Evolutionary conservation across 176 grass and related monocot species (phyloP).

Genomic region (Aegilops umbellulata): DNA sequence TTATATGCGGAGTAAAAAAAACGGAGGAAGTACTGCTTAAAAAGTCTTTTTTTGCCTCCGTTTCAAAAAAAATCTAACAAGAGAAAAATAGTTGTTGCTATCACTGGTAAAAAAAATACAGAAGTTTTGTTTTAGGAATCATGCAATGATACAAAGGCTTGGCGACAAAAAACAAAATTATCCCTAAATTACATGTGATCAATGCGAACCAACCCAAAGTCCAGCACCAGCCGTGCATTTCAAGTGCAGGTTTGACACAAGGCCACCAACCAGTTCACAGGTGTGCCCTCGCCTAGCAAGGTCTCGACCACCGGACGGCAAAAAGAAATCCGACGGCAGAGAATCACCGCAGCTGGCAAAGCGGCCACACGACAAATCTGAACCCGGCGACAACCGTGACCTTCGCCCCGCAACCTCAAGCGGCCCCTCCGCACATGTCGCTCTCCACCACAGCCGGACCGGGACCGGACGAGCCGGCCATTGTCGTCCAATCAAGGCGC

Average conservation of each 20-base stretch:
- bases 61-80: too few relatives aligned
- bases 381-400: neutral
- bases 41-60: too few relatives aligned
- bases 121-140: neutral
- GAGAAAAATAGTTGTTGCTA: too few relatives aligned
- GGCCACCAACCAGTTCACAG: neutral
- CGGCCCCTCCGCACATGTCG: neutral
- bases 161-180: neutral
- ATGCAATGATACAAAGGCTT: neutral
- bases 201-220: neutral
- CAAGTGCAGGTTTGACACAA: neutral
- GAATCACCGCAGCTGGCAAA: neutral
- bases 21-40: too few relatives aligned
- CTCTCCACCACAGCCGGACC: neutral
- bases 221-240: neutral
- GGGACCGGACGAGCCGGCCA: conserved; percentile 13
- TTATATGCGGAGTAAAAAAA: too few relatives aligned
- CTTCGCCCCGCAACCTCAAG: too few relatives aligned
- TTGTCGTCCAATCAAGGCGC: conserved; percentile 23
- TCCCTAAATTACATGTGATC: neutral
- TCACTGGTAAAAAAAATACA: too few relatives aligned
- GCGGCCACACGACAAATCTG: neutral
- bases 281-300: conserved; percentile 2
- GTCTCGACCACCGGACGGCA: neutral
- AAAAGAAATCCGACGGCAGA: neutral